phyloP scores from a whole-genome alignment of 768 basidiomycete genomes.

The Mycena belliarum region DNA sequence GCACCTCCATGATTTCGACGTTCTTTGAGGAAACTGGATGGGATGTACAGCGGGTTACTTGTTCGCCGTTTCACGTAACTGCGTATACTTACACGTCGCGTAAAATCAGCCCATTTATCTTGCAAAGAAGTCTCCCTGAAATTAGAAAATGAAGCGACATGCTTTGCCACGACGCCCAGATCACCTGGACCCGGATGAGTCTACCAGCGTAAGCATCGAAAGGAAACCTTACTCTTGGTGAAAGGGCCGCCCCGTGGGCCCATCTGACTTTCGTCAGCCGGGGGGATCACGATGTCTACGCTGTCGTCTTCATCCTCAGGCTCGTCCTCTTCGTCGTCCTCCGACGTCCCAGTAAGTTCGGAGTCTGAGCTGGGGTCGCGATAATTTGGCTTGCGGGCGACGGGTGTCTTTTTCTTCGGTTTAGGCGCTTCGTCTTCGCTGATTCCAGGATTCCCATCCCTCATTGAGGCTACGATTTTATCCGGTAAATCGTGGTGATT shows the following conservation, averaged over 20 bases:
- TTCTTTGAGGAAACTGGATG: slow-evolving; percentile 54
- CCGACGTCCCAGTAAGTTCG: slow-evolving; percentile 27
- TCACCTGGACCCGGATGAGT: slow-evolving; percentile 41
- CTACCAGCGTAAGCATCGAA: background rate
- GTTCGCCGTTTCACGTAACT: background rate
- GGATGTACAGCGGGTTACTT: slow-evolving; percentile 8
- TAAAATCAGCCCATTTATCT: slow-evolving; percentile 59
- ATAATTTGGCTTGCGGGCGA: slow-evolving; percentile 32
- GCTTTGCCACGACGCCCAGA: slow-evolving; percentile 56
- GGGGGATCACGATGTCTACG: slow-evolving; percentile 33
- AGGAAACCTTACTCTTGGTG: slow-evolving; percentile 33
- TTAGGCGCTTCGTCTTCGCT: slow-evolving; percentile 26
- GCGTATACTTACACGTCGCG: slow-evolving; percentile 13
- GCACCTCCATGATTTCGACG: slow-evolving; percentile 54
- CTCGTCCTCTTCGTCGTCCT: slow-evolving; percentile 26
- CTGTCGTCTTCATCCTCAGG: slow-evolving; percentile 30
- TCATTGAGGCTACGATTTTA: slow-evolving; percentile 54
- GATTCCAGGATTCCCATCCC: slow-evolving; percentile 29
- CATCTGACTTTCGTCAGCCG: slow-evolving; percentile 49
- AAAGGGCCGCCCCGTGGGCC: slow-evolving; percentile 50
- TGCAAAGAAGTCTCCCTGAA: slow-evolving; percentile 43
- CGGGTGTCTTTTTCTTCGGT: slow-evolving; percentile 29
- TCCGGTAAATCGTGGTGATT: slow-evolving; percentile 66
- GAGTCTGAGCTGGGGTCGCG: slow-evolving; percentile 36
- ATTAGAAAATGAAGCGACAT: slow-evolving; percentile 50